Evolutionary conservation across 768 basidiomycete species (phyloP), one percentile per base, ranked within the genome.

Genomic region (Suillus hirtellus): DNA sequence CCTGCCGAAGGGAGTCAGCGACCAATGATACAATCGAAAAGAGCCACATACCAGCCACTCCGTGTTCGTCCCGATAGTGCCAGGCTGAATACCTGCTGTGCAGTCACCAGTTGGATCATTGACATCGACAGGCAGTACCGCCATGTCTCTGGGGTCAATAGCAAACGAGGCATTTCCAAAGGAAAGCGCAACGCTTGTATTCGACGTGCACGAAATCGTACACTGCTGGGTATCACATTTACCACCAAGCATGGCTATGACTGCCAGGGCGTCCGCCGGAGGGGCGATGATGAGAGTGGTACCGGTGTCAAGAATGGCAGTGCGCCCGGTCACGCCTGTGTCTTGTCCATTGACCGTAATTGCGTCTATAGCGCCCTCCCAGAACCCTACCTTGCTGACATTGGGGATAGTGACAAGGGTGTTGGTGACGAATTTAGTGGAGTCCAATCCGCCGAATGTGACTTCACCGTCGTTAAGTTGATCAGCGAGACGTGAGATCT

Each of bases 371-470:
- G 76, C 76, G 17, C 80, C 88, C 79, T 93, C 90, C 94, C 93
- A 95, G 80, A 94, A 95, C 44, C 92, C 92, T 31, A 80, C 65
- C 7, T 65, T 53, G 74, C 84, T 91, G 72, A 90, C 84, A 67
- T 92, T 93, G 60, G 74, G 68, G 59, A 93, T 62, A 0, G 83
- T 86, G 49, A 83, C 79, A 43, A 91, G 79, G 2, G 90, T 87
- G 19, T 69, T 64, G 7, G 80, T 61, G 67, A 87, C 82, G 72
- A 92, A 91, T 75, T 93, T 92, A 65, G 83, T 78, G 10, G 76
- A 14, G 75, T 95, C 90, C 40, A 93, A 81, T 14, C 83, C 89
- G 40, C 93, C 93, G 66, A 95, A 90, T 9, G 92, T 92, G 63
- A 95, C 82, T 76, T 92, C 83, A 59, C 93, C 93, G 67, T 93